Base-by-base conservation (phyloP, 495 filamentous ascomycete genomes). In the Penicilliopsis zonata region DNA sequence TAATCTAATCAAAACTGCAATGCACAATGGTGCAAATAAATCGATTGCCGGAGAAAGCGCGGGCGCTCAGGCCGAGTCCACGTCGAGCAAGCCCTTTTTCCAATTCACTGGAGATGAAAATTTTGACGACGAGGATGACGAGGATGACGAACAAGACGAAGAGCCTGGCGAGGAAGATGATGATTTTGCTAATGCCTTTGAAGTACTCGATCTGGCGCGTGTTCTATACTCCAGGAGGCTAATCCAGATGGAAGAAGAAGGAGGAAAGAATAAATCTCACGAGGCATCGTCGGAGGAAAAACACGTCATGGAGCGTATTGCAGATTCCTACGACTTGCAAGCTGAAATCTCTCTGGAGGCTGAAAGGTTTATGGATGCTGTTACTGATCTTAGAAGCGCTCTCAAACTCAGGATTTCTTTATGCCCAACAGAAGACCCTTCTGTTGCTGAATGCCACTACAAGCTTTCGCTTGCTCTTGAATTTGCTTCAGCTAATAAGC, bases 391-490 rank as follows among this genome's bases (percentile, higher is more conserved):
- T 30, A 74, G 70, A 46, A 75, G 77, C 4, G 70, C 83, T 4
- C 70, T 99, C 6, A 67, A 65, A 27, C 68, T 93, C 28, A 86
- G 90, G 55, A 50, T 81, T 35, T 63, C 73, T 9, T 68, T 95
- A 9, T 88, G 80, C 48, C 69, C 84, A 1, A 56, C 73, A 30
- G 81, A 90, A 30, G 87, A 85, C 23, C 76, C 79, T 33, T 67
- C 87, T 13, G 65, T 95, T 33, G 86, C 87, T 18, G 90, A 99
- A 66, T 88, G 83, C 22, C 83, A 96, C 53, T 96, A 78, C 62
- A 95, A 94, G 53, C 74, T 96, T 27, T 94, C 92, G 2, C 75
- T 99, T 25, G 92, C 90, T 1, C 72, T 96, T 13, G 90, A 99
- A 53, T 96, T 96, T 41, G 78, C 81, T 9, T 84, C 84, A 0